phyloP scores from a whole-genome alignment of 139 green algal genomes.

The Picochlorum sp. region DNA sequence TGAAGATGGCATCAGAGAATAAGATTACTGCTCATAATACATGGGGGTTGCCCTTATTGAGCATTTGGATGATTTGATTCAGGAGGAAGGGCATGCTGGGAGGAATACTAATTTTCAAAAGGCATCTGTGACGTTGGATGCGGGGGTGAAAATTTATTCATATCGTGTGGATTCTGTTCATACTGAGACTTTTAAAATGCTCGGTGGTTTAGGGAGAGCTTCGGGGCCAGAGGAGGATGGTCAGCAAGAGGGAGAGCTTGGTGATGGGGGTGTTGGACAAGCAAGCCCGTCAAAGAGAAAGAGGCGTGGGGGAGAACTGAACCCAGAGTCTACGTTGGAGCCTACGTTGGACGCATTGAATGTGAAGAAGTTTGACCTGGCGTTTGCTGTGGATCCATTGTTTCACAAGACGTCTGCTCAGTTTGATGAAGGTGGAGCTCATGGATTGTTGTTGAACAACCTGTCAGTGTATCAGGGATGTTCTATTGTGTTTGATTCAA shows the following conservation, averaged over 20 bases:
- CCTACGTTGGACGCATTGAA: conserved; percentile 50
- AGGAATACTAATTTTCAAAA: conserved; percentile 80
- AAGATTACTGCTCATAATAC: conserved; percentile 73
- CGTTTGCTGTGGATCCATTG: conserved; percentile 61
- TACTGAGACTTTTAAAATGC: conserved; percentile 64
- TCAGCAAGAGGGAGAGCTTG: conserved; percentile 13
- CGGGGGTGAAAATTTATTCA: conserved; percentile 86
- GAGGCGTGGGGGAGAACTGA: conserved; percentile 19
- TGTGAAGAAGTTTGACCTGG: conserved; percentile 68
- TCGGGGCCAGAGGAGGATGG: conserved; percentile 11
- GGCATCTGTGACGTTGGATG: conserved; percentile 74
- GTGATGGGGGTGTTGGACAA: conserved; percentile 15
- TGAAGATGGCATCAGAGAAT: conserved; percentile 73
- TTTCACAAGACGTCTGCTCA: conserved; percentile 81
- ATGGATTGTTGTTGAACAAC: conserved; percentile 72
- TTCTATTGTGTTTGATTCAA: conserved; percentile 71
- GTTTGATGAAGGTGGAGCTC: conserved; percentile 77
- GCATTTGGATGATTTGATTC: conserved; percentile 69
- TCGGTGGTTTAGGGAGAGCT: conserved; percentile 50
- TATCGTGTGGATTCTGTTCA: conserved; percentile 77
- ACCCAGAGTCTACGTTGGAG: conserved; percentile 55
- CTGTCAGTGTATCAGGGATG: conserved; percentile 53
- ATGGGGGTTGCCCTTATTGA: conserved; percentile 78
- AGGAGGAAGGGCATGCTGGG: conserved; percentile 30
- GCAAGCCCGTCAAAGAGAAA: conserved; percentile 14